A percentile compares a stretch with the other conserved stretches of the same genome.
Evolutionary conservation across 2,329 filamentous ascomycete genomes (phyloP).

Genomic region (Parastagonospora avenae): DNA sequence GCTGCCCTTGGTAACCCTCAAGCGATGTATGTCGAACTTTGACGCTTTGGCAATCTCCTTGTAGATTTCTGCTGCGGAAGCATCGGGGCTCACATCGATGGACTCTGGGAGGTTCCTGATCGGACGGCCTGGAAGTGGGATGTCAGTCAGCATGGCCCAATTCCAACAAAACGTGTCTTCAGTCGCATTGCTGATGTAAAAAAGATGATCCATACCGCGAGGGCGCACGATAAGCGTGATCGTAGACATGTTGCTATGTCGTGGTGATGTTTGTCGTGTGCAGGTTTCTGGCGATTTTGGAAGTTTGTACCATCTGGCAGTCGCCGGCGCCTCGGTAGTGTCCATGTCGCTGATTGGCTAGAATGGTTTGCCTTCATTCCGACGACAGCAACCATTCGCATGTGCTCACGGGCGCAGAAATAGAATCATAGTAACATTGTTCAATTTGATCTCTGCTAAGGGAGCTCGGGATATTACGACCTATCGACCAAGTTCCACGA

Average conservation of each 20-base stretch:
- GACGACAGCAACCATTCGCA: too few species aligned
- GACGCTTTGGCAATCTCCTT: conserved; percentile 60
- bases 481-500: conserved; percentile 59
- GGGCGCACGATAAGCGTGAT: conserved; percentile 53
- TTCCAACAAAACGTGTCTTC: too few species aligned
- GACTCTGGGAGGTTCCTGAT: conserved; percentile 65
- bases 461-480: not conserved
- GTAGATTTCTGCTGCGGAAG: conserved; percentile 62
- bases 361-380: too few species aligned
- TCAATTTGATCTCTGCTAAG: too few species aligned
- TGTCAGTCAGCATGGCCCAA: not conserved
- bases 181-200: too few species aligned
- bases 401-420: too few species aligned
- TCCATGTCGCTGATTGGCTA: not conserved
- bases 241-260: conserved; percentile 45
- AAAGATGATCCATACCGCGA: conserved; percentile 44
- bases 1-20: conserved; percentile 68
- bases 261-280: conserved; percentile 9
- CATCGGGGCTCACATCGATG: conserved; percentile 57
- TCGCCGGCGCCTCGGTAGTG: conserved; percentile 11
- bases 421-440: not conserved
- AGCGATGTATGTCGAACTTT: conserved; percentile 61
- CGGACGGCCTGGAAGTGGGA: conserved; percentile 58
- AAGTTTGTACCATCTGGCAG: conserved; percentile 6
- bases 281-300: conserved; percentile 11